Conservation (phyloP, 345 rosid species). For the Populus deltoides region DNA sequence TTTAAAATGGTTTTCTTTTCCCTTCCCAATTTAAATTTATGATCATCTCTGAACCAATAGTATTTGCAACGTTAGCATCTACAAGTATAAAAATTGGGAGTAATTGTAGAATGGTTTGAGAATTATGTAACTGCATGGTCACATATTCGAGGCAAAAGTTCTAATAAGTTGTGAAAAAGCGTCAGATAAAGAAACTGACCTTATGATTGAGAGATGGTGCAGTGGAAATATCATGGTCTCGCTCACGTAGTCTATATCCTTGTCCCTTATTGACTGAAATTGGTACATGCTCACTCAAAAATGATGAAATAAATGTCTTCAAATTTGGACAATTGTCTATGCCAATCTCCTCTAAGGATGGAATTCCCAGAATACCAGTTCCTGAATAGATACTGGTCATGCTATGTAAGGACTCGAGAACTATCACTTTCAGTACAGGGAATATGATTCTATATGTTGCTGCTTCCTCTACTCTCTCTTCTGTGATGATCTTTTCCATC, state of each 20-base stretch:
- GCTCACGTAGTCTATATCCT: neutral
- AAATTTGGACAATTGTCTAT: neutral
- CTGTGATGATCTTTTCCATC: neutral
- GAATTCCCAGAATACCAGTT: neutral
- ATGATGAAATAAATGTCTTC: neutral
- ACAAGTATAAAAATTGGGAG: too few species aligned
- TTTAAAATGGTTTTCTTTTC: too few species aligned
- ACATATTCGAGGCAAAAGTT: neutral
- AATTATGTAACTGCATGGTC: neutral
- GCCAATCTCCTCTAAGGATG: neutral
- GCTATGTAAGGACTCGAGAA: neutral
- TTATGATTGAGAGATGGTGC: neutral
- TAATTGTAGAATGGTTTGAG: neutral
- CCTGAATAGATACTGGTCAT: neutral
- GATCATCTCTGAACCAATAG: too few species aligned
- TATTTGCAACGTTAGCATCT: too few species aligned
- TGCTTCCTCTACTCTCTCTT: conserved; percentile 3
- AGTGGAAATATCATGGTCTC: neutral
- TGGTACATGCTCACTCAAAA: too few species aligned
- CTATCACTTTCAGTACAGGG: neutral
- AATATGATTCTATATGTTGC: neutral
- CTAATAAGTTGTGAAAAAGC: neutral
- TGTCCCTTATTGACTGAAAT: neutral
- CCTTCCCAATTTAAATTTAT: too few species aligned
- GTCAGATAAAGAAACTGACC: neutral